Evolutionary conservation across 768 basidiomycete genomes (phyloP).

Genomic region (Tricholoma terreum): DNA sequence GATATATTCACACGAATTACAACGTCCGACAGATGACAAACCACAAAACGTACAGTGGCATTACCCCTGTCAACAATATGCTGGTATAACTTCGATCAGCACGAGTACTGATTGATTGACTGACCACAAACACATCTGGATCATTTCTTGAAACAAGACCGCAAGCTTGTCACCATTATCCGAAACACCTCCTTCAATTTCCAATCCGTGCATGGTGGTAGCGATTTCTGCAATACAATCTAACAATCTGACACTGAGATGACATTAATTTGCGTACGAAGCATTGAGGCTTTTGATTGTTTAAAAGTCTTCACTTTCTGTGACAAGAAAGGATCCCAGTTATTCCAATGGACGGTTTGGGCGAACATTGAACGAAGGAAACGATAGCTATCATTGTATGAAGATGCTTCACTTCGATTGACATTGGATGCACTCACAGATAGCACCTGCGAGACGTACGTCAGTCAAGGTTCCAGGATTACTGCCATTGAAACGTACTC

Average conservation of each 20-base stretch:
- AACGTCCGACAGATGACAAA: background rate
- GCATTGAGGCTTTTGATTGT: constrained; percentile 72
- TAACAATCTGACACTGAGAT: background rate
- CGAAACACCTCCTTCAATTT: constrained; percentile 43
- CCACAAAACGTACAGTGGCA: constrained; percentile 61
- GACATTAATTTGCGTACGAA: constrained; percentile 48
- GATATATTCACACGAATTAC: background rate
- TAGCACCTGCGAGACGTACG: constrained; percentile 54
- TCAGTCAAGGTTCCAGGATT: background rate
- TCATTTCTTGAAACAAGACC: constrained; percentile 77
- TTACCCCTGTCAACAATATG: constrained; percentile 67
- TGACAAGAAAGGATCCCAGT: constrained; percentile 77
- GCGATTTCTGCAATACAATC: constrained; percentile 58
- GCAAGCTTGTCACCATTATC: constrained; percentile 50
- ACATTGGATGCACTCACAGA: constrained; percentile 43
- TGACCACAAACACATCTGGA: constrained; percentile 87
- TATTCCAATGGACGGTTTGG: constrained; percentile 63
- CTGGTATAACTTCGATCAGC: background rate
- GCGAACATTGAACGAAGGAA: constrained; percentile 72
- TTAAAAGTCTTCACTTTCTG: constrained; percentile 84
- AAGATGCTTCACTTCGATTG: background rate
- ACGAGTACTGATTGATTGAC: constrained; percentile 7
- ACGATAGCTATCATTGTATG: constrained; percentile 61
- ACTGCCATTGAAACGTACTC: constrained; percentile 57
- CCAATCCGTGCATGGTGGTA: constrained; percentile 65